Evolutionary conservation across 768 basidiomycete species (phyloP), one percentile per base, ranked within the genome.

Genomic region (Pluteus cervinus): DNA sequence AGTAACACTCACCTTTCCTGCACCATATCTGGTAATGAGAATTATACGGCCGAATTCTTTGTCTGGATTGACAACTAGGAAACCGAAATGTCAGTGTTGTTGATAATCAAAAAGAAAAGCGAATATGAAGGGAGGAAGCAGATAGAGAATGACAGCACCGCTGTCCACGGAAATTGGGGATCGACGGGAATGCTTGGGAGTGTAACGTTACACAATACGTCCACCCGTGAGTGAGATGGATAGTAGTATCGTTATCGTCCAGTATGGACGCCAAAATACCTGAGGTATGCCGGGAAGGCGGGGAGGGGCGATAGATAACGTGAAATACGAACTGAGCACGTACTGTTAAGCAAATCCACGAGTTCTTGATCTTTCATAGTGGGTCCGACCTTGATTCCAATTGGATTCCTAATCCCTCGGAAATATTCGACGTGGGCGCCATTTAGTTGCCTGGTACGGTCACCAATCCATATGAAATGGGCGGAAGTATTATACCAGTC

Each of bases 391-490:
- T 99, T 99, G 65, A 97, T 76, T 2, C 96, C 96, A 42, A 96
- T 88, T 2, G 91, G 91, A 55, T 96, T 94, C 33, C 88, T 69
- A 37, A 96, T 84, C 5, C 91, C 90, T 39, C 87, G 69, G 63
- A 93, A 93, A 58, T 92, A 92, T 63, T 98, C 94, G 22, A 97
- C 81, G 55, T 99, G 96, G 3, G 92, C 96, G 5, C 92, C 91
- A 31, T 79, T 75, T 1, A 98, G 66, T 59, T 94, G 89, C 26
- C 94, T 68, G 4, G 94, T 99, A 36, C 94, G 78, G 61, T 99
- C 96, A 0, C 94, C 94, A 37, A 99, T 88, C 94, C 94, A 99
- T 34, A 97, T 60, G 62, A 96, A 94, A 57, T 93, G 92, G 6
- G 90, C 87, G 3, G 89, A 88, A 11, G 87, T 86, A 55, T 97